Percentiles rank a stretch among this genome's conserved stretches.
Evolutionary conservation across 331 rosid genomes (phyloP).

Genomic region (Arachis monticola): DNA sequence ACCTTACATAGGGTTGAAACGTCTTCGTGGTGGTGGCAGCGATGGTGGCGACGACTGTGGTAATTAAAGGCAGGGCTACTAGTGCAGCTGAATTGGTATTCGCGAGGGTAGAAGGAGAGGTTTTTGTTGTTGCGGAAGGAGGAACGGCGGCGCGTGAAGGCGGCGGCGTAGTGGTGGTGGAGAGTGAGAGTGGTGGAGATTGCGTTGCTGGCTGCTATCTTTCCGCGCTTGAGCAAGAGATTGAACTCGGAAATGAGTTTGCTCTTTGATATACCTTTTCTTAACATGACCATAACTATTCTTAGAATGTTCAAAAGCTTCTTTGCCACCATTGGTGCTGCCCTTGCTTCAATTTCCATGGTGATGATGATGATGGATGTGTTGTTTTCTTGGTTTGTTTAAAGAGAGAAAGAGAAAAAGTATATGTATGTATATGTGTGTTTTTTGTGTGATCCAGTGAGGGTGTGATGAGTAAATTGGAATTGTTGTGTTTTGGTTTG

Average conservation of each 20-base stretch:
- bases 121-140: slow-evolving; percentile 33
- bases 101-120: slow-evolving; percentile 58
- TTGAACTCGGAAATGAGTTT: slow-evolving; percentile 58
- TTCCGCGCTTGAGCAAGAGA: slow-evolving; percentile 68
- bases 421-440: no score
- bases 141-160: slow-evolving; percentile 52
- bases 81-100: slow-evolving; percentile 96
- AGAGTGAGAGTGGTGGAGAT: slow-evolving; percentile 52
- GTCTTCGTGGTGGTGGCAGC: slow-evolving; percentile 47
- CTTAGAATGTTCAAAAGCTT: slow-evolving; percentile 72
- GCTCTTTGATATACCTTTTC: slow-evolving; percentile 75
- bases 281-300: slow-evolving; percentile 58
- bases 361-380: neutral
- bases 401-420: no score
- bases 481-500: neutral
- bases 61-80: slow-evolving; percentile 64
- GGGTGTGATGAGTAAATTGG: neutral
- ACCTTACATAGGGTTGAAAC: slow-evolving; percentile 52
- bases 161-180: slow-evolving; percentile 53
- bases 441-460: neutral
- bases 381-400: no score
- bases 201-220: slow-evolving; percentile 76
- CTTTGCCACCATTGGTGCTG: slow-evolving; percentile 52
- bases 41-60: slow-evolving; percentile 40
- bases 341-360: slow-evolving; percentile 70